phyloP scores from a whole-genome alignment of 305 asterid genomes.

The Striga hermonthica region DNA sequence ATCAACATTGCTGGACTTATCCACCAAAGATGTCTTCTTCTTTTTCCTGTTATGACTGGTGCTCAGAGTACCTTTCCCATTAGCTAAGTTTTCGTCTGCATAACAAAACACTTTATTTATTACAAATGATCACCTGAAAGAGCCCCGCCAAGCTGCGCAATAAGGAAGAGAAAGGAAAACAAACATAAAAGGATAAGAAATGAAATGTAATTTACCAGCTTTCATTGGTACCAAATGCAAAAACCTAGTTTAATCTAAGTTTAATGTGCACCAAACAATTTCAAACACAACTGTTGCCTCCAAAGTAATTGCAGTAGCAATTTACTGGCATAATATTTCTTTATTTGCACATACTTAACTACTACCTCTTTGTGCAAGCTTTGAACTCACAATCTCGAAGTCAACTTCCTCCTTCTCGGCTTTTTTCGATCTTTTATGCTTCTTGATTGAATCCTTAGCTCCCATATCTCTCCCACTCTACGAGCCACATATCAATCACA shows the following conservation, averaged over 20 bases:
- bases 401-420: conserved; percentile 16
- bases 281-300: neutral
- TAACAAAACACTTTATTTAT: conserved; percentile 2
- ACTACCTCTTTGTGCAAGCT: conserved; percentile 29
- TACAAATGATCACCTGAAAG: neutral
- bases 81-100: conserved; percentile 23
- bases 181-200: neutral
- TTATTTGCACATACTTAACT: neutral
- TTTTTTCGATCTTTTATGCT: conserved; percentile 32
- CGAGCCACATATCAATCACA: too few species aligned
- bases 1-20: conserved; percentile 13
- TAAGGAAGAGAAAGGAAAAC: neutral
- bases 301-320: neutral
- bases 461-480: conserved; percentile 30
- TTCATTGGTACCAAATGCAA: neutral
- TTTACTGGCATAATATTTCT: neutral
- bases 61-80: conserved; percentile 14
- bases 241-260: neutral
- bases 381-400: conserved; percentile 17
- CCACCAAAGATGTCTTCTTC: conserved; percentile 27
- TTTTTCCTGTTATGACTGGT: conserved; percentile 25
- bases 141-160: neutral
- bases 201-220: neutral
- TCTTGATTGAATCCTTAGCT: conserved; percentile 32
- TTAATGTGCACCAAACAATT: neutral